These are phyloP conservation scores for Soucietia sequanensis DNA, from an alignment of 805 yeast species.

Conservation along the genomic window DNA sequence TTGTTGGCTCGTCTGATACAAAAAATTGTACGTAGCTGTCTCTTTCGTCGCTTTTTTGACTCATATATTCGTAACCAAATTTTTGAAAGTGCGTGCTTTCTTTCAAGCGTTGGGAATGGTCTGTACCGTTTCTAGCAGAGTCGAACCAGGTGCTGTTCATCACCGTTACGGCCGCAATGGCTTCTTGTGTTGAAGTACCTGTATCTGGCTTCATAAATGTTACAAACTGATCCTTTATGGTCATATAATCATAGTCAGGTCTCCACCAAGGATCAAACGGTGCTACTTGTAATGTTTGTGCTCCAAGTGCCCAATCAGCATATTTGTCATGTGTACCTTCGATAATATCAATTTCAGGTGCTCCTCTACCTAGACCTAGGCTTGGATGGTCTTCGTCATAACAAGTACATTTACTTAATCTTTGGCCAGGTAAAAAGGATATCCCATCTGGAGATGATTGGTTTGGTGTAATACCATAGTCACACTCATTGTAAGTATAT, in stretches of 20 bases:
- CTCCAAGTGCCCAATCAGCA: slow-evolving; percentile 11
- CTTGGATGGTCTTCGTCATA: slow-evolving; percentile 37
- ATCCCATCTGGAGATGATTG: slow-evolving; percentile 41
- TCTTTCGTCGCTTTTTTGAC: slow-evolving; percentile 15
- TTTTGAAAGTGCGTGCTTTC: slow-evolving; percentile 24
- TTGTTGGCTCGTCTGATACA: slow-evolving; percentile 25
- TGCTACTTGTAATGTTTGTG: slow-evolving; percentile 44
- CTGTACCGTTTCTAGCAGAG: slow-evolving; percentile 7
- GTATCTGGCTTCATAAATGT: slow-evolving; percentile 38
- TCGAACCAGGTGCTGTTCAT: slow-evolving; percentile 38
- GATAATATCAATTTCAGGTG: slow-evolving; percentile 28
- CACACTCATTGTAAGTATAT: slow-evolving; percentile 36
- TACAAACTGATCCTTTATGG: slow-evolving; percentile 21
- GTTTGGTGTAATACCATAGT: slow-evolving; percentile 36
- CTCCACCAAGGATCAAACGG: slow-evolving; percentile 45
- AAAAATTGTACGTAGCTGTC: slow-evolving; percentile 35
- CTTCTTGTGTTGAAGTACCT: slow-evolving; percentile 41
- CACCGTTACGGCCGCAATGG: slow-evolving; percentile 35
- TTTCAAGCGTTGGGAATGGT: slow-evolving; percentile 5
- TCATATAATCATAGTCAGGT: slow-evolving; percentile 37
- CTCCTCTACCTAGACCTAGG: slow-evolving; percentile 37
- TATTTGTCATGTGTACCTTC: slow-evolving; percentile 18
- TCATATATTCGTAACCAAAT: slow-evolving; percentile 35
- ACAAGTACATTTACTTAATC: slow-evolving; percentile 32
- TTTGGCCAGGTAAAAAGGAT: slow-evolving; percentile 38